Percentiles rank a stretch among this genome's conserved stretches.
These are phyloP conservation scores for Haplosporangium sp. DNA, from an alignment of 371 early-diverging fungal genomes.

Conservation along the genomic window DNA sequence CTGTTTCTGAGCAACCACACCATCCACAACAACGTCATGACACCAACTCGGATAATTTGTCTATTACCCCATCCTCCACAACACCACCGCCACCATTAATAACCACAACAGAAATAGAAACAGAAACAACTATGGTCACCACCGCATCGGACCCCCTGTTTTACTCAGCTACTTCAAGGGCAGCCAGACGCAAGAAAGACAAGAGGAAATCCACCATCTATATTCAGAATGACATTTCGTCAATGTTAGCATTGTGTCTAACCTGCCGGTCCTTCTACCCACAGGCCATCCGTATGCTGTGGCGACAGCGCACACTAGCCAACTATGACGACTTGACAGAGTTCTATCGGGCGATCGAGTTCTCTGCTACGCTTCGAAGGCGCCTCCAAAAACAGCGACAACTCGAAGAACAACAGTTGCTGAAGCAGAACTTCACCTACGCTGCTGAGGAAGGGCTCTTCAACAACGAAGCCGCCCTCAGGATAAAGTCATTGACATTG, in stretches of 20 bases:
- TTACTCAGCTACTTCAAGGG: background rate
- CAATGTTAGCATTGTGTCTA: slow-evolving; percentile 43
- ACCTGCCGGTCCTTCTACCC: slow-evolving; percentile 52
- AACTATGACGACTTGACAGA: slow-evolving; percentile 35
- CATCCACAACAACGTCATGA: slow-evolving; percentile 2
- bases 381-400: slow-evolving; percentile 44
- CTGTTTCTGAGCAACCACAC: background rate
- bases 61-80: slow-evolving; percentile 12
- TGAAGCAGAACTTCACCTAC: slow-evolving; percentile 25
- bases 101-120: slow-evolving; percentile 4
- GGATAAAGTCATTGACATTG: slow-evolving; percentile 50
- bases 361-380: slow-evolving; percentile 34
- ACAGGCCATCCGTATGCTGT: slow-evolving; percentile 50
- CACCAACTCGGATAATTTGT: slow-evolving; percentile 4
- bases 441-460: slow-evolving; percentile 38
- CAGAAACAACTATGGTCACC: background rate
- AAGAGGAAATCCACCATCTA: slow-evolving; percentile 30
- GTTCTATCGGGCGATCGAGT: slow-evolving; percentile 52
- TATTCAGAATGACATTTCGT: slow-evolving; percentile 46
- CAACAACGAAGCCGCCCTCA: slow-evolving; percentile 48
- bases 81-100: slow-evolving; percentile 4
- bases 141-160: background rate
- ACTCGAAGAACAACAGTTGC: slow-evolving; percentile 11
- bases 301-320: slow-evolving; percentile 54
- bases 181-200: slow-evolving; percentile 22